Evolutionary conservation across 345 rosid species (phyloP).

Genomic region (thale cress (Arabidopsis thaliana)): TAIR10.1 NC_003075.7:15623001-15623500

Average conservation of each 20-base stretch:
- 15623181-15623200: conserved; percentile 10
- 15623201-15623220: conserved; percentile 1
- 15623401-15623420: not conserved
- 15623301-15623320: conserved; percentile 1
- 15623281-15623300: conserved; percentile 23
- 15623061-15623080: not conserved
- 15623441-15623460: conserved; percentile 67
- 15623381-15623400: not conserved
- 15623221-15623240: not conserved
- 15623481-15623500: conserved; percentile 62
- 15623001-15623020: conserved; percentile 2
- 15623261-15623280: not conserved
- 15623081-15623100: not conserved
- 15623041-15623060: not conserved
- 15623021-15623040: conserved; percentile 2
- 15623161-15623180: conserved; percentile 9
- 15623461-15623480: conserved; percentile 63
- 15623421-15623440: conserved; percentile 27
- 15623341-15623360: not conserved
- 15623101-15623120: not conserved
- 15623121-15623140: conserved; percentile 6
- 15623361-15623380: not conserved
- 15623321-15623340: conserved; percentile 10
- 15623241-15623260: not conserved
- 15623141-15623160: not conserved